Conservation (phyloP, 1,284 basidiomycete species). For the Heterobasidion irregulare region DNA sequence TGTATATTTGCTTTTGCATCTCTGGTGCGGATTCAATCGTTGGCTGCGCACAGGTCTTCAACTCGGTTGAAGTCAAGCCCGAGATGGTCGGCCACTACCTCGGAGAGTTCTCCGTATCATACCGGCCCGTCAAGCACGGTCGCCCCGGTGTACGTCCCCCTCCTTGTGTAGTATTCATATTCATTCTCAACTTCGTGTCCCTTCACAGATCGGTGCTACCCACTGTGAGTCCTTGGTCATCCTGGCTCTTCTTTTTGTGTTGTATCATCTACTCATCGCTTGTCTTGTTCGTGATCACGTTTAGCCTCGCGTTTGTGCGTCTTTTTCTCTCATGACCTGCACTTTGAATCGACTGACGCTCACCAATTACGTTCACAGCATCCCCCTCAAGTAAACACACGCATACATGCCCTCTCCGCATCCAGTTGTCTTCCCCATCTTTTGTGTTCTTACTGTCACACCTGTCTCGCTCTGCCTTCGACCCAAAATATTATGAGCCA, state of each 20-base stretch:
- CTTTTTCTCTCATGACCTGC: no score
- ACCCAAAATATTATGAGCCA: no score
- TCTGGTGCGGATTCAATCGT: not conserved
- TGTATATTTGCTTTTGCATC: not conserved
- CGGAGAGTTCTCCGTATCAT: constrained; percentile 90
- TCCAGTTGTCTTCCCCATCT: no score
- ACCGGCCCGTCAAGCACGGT: constrained; percentile 99
- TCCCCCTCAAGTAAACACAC: no score
- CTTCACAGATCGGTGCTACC: constrained; percentile 72
- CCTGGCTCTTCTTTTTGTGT: constrained; percentile 2
- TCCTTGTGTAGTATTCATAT: not conserved
- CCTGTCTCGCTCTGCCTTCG: no score
- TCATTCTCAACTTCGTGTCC: constrained; percentile 21
- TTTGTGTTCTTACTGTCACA: no score
- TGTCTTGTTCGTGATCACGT: no score
- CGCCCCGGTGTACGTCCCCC: constrained; percentile 75
- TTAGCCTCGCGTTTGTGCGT: no score
- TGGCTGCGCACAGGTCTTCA: constrained; percentile 61
- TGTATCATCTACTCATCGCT: not conserved
- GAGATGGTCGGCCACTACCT: constrained; percentile 99
- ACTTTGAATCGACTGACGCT: no score
- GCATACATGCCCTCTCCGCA: no score
- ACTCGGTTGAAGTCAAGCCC: constrained; percentile 98
- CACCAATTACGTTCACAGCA: no score
- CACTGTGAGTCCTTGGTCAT: constrained; percentile 38